Evolutionary conservation across 1,139 yeast genomes (phyloP).

Genomic region (Lodderomyces orthopsilosis): DNA sequence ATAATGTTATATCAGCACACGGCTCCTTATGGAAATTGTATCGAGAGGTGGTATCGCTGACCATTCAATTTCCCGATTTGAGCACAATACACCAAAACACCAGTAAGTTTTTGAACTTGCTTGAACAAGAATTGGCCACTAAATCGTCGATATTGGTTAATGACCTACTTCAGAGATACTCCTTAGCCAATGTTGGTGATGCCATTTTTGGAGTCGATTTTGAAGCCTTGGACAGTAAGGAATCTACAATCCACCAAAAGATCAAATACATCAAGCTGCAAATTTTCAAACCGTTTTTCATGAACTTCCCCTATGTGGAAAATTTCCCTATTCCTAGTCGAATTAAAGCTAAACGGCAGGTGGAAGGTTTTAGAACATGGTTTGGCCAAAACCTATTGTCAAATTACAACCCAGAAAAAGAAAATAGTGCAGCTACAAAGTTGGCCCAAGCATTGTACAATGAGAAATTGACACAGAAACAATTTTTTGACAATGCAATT

Average conservation of each 20-base stretch:
- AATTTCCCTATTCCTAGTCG: slow-evolving; percentile 50
- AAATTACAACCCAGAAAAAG: slow-evolving; percentile 2
- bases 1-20: slow-evolving; percentile 60
- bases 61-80: slow-evolving; percentile 50
- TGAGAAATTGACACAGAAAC: slow-evolving; percentile 40
- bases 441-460: slow-evolving; percentile 36
- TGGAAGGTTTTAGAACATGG: slow-evolving; percentile 38
- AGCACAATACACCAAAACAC: slow-evolving; percentile 36
- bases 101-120: slow-evolving; percentile 19
- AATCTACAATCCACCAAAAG: slow-evolving; percentile 35
- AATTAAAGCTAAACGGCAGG: slow-evolving; percentile 41
- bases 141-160: slow-evolving; percentile 24
- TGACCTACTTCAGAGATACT: slow-evolving; percentile 44
- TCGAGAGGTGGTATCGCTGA: slow-evolving; percentile 44
- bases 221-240: slow-evolving; percentile 20
- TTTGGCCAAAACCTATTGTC: slow-evolving; percentile 21
- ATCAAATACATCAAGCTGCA: slow-evolving; percentile 48
- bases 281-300: slow-evolving; percentile 53
- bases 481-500: slow-evolving; percentile 55
- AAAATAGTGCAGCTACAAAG: slow-evolving; percentile 20
- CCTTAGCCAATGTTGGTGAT: slow-evolving; percentile 52
- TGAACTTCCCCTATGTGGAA: slow-evolving; percentile 57
- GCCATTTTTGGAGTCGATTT: slow-evolving; percentile 52
- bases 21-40: slow-evolving; percentile 54
- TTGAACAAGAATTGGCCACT: slow-evolving; percentile 10